Base-by-base conservation (phyloP, 139 green algal genomes). In the Diplosphaera chodatii region DNA sequence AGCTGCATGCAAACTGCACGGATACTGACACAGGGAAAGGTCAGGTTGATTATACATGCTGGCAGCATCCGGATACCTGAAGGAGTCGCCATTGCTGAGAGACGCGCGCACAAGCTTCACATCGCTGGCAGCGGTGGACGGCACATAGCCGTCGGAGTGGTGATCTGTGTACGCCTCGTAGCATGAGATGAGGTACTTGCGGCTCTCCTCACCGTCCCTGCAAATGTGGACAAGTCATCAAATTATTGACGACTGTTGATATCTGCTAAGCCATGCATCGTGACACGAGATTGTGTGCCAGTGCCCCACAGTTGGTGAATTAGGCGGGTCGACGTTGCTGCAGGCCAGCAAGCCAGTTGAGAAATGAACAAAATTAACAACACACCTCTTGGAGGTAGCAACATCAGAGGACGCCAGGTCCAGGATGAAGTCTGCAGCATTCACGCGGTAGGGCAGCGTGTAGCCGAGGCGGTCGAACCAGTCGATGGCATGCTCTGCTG, bases 351-450 rank as follows among this genome's bases (percentile, higher is more conserved):
- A n/a, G n/a, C n/a, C n/a, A n/a, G n/a, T n/a, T n/a, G n/a, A n/a
- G n/a, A n/a, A n/a, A n/a, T n/a, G n/a, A n/a, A n/a, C n/a, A n/a
- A n/a, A n/a, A n/a, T n/a, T n/a, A n/a, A 67, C 31, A 10, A 10
- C 34, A 33, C 4, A 62, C 30, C 33, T 6, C 25, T 56, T 59
- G 23, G 3, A 4, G 22, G n/a, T 55, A 23, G 22, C 40, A 20
- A 87, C 66, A 22, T 91, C 77, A 23, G 76, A 84, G 25, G 74
- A 84, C 28, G 90, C 80, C 37, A 96, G 67, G 68, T 96, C 91
- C 62, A 95, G 78, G 20, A 94, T 80, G 68, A 91, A 93, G 69
- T 95, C 91, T 0, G 91, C 86, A 29, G 89, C 75, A 77, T 92
- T 93, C 33, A 89, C 80, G 21, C 86, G 80, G 59, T 85, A 91